Conservation (phyloP, 2,329 filamentous ascomycete genomes). For the Penicillium frequentans region DNA sequence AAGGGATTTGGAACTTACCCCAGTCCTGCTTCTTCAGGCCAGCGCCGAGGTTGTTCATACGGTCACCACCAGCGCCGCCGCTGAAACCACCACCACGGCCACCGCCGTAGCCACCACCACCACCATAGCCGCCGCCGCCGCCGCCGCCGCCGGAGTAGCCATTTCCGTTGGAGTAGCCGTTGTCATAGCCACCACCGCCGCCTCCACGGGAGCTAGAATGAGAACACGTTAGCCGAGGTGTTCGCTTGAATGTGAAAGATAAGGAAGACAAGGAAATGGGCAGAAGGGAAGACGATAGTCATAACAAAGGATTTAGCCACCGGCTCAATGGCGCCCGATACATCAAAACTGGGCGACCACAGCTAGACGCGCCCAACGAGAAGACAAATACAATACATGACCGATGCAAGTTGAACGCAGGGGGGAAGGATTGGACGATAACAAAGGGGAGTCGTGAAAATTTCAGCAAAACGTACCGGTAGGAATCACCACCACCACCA, state of each 20-base stretch:
- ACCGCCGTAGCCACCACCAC: conserved; percentile 32
- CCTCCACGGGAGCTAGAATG: conserved; percentile 41
- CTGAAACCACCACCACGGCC: conserved; percentile 38
- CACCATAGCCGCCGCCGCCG: conserved; percentile 26
- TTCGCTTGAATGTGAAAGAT: not conserved
- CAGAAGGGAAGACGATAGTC: not conserved
- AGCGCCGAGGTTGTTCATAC: conserved; percentile 88
- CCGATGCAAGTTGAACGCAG: not conserved
- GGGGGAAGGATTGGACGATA: not conserved
- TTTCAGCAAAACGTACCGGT: conserved; percentile 37
- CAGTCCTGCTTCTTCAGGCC: conserved; percentile 85
- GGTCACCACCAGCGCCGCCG: conserved; percentile 72
- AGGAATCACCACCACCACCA: conserved; percentile 48
- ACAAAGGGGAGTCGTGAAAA: not conserved
- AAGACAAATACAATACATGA: not conserved
- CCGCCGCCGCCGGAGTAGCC: conserved; percentile 24
- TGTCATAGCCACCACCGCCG: conserved; percentile 52
- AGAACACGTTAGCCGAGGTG: conserved; percentile 10
- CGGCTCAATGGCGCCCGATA: not conserved
- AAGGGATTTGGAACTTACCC: conserved; percentile 60
- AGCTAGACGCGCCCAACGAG: not conserved
- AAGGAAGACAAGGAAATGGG: not conserved
- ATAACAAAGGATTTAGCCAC: not conserved
- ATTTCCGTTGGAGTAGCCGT: conserved; percentile 49
- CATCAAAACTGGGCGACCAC: not conserved